Base-by-base conservation (phyloP, 495 filamentous ascomycete species). In the Sporormia fimetaria region DNA sequence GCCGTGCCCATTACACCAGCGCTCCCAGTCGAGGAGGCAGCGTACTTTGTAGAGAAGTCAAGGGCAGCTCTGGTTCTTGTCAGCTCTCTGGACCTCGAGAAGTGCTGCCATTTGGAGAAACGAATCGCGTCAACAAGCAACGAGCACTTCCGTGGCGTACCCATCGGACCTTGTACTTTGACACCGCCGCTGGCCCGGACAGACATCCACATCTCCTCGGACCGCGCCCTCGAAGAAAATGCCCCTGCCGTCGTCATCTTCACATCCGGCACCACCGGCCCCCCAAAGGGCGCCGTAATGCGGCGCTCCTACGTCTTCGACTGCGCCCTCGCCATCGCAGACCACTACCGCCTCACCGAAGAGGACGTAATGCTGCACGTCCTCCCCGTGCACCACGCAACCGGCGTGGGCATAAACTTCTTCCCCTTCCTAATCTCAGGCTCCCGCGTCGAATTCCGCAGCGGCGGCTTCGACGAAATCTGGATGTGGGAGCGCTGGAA, bases 401-500 rank as follows among this genome's bases (percentile, higher is more conserved):
- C 67, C 0, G 67, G 67, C 2, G 55, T 69, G 0, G 63, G 63
- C 6, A 59, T 69, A 23, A 66, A 57, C 8, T 68, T 69, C 35
- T 61, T 70, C 15, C 66, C 67, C 4, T 65, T 62, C 40, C 53
- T 71, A 0, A 54, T 63, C 0, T 50, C 59, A 3, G 67, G 67
- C 5, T 60, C 57, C 10, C 53, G 63, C 21, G 64, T 69, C 21
- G 67, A 71, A 51, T 69, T 67, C 52, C 57, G 60, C 10, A 63
- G 58, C 23, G 65, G 65, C 3, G 53, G 61, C 21, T 71, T 69
- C 40, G 60, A 65, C 33, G 54, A 60, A 2, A 59, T 54, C 1
- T 68, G 65, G 65, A 67, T 67, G n/a, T 71, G 67, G 67, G 63
- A 68, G 25, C 52, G 67, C 11, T 71, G 66, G 65, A 54, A 63